Conservation (phyloP, 768 basidiomycete species). For the Suillus clintonianus region DNA sequence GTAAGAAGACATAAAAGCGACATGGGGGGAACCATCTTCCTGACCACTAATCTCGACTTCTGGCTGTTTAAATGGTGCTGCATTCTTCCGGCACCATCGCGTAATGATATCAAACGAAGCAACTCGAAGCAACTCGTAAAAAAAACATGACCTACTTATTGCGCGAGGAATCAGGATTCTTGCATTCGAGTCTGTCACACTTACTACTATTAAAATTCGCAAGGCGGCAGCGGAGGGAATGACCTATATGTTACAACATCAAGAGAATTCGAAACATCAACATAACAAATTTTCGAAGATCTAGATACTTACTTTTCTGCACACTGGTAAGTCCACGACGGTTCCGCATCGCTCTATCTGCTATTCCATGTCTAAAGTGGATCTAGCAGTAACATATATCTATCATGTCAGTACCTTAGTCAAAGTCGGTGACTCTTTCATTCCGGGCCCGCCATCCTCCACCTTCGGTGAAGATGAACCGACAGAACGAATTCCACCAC, state of each 20-base stretch:
- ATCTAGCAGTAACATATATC: not conserved
- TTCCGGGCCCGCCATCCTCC: not conserved
- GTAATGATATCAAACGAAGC: not conserved
- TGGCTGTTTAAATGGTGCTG: not conserved
- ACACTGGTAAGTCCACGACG: not conserved
- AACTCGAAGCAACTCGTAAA: not conserved
- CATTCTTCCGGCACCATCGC: not conserved
- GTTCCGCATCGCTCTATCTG: not conserved
- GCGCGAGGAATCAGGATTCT: no score
- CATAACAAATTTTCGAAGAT: no score
- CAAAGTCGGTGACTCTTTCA: conserved; percentile 37
- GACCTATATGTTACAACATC: no score
- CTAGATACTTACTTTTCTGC: not conserved
- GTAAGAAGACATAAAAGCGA: conserved; percentile 3
- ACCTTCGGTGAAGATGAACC: conserved; percentile 28
- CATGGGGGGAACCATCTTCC: conserved; percentile 6
- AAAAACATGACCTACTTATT: no score
- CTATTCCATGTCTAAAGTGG: not conserved
- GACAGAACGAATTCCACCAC: conserved; percentile 38
- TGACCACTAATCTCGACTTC: not conserved
- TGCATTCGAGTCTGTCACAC: no score
- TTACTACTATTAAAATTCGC: no score
- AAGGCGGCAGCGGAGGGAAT: no score
- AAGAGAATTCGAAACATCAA: no score
- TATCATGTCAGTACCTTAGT: not conserved